Evolutionary conservation across 2,329 filamentous ascomycete species (phyloP), one percentile per base, ranked within the genome.

Genomic region (Polychaeton citri): DNA sequence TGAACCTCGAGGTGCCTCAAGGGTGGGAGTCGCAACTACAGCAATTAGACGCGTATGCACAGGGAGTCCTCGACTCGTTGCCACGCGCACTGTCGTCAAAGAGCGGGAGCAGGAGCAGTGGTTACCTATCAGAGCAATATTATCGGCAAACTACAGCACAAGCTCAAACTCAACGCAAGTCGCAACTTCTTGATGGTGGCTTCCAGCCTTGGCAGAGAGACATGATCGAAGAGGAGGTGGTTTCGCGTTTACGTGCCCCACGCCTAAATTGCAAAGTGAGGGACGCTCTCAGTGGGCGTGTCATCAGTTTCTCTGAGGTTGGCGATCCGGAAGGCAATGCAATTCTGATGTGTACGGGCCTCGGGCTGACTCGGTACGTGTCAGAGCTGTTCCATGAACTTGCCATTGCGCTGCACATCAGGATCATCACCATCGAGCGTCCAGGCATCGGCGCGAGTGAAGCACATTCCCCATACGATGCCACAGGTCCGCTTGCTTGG

Each of bases 321-420:
- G 87, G 87, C 7, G 85, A 94, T 54, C 76, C 86, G 0, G 76
- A 86, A 33, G 87, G 87, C 2, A 87, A 79, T 47, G 86, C 85
- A 2, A 82, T 95, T 2, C 86, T 95, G 47, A 92, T 86, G 57
- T 95, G 87, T 50, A 85, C 95, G 3, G 87, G 87, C 19, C 95
- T 95, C 88, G 87, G 87, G 0, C 61, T 95, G 48, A 95, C 88
- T 7, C 74, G 88, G 59, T 95, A 88, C 54, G 81, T 95, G 38
- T 94, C 83, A 42, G 84, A 85, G 0, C 95, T 95, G 55, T 95
- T 95, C 52, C 88, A 95, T 54, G 87, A 95, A 56, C 66, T 95
- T 34, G 87, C 87, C 3, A 63, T 82, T 51, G 92, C 86, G 1
- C 63, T 95, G 38, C 88, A 84, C 57, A 62, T 95, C 37, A 74